Base-by-base conservation (phyloP, 1,284 basidiomycete genomes). In the Pascua guehoae region DNA sequence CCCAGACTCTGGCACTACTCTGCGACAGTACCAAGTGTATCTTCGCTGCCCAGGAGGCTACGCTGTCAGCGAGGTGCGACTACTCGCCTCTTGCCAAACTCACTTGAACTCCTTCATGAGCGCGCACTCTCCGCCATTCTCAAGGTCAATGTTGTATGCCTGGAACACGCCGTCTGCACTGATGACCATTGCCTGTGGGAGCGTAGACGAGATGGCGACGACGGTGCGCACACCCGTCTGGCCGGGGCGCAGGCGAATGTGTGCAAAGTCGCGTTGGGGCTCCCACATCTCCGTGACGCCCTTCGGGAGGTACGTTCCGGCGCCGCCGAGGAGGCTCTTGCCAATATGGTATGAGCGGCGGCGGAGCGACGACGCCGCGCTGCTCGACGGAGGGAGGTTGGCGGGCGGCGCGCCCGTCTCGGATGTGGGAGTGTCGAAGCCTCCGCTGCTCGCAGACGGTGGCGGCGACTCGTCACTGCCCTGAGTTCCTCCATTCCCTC, bases 281-380 rank as follows among this genome's bases (percentile, higher is more conserved):
- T 98, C 96, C 94, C 94, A 98, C 80, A 98, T 88, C 73, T 97
- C 94, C 11, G 93, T 91, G 41, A 98, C 76, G 2, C 91, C 87
- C 65, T 88, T 88, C 0, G 95, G 96, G 8, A 98, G 82, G 71
- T 96, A 96, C 0, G 89, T 88, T 8, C 94, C 92, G 12, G 95
- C 85, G 0, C 88, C 88, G 12, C 88, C 83, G 0, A 91, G 88
- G 40, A 94, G 75, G 56, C 82, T 85, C 74, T 90, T 88, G 14
- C 89, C 90, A 61, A 94, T 75, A 57, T 88, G 85, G 65, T 90
- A 72, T 2, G 89, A 91, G 57, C 86, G 84, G 45, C 86, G 62
- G 18, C 70, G 62, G 18, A 78, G 62, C 5, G 71, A 73, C 12
- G 69, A 69, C 1, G 73, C 63, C 0, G 74, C 72, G 15, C 53